Evolutionary conservation across 495 filamentous ascomycete species (phyloP).

Genomic region (Astrothelium subdiscretum): DNA sequence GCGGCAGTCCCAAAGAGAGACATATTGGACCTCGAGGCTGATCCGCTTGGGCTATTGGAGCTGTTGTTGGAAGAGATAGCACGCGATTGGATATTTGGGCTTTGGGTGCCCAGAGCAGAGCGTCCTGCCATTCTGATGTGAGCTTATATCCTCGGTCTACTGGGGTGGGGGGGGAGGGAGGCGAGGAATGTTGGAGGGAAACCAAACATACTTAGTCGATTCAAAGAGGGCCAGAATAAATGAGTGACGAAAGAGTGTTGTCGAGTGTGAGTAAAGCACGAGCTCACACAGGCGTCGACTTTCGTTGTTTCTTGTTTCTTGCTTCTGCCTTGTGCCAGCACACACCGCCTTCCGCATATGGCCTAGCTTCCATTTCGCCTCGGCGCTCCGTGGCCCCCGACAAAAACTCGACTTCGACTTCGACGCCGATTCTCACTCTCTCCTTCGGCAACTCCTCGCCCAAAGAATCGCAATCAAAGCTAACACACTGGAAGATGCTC

Average conservation of each 20-base stretch:
- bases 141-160: background rate
- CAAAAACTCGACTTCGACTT: background rate
- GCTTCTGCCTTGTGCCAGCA: background rate
- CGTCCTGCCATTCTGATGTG: background rate
- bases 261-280: no score
- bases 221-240: no score
- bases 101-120: background rate
- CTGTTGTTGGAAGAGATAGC: background rate
- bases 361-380: background rate
- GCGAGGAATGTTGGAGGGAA: no score
- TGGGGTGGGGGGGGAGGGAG: no score
- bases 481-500: slow-evolving; percentile 68
- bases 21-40: slow-evolving; percentile 32
- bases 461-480: slow-evolving; percentile 99
- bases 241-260: no score
- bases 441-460: slow-evolving; percentile 66
- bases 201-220: no score
- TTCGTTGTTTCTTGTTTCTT: background rate
- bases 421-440: slow-evolving; percentile 10
- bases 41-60: background rate
- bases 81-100: background rate
- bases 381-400: no score
- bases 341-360: background rate
- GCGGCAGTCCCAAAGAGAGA: slow-evolving; percentile 56
- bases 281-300: background rate